Percentiles rank a stretch among this genome's conserved stretches.
Evolutionary conservation across 495 filamentous ascomycete species (phyloP).

Genomic region (Penicillium bialowiezense): DNA sequence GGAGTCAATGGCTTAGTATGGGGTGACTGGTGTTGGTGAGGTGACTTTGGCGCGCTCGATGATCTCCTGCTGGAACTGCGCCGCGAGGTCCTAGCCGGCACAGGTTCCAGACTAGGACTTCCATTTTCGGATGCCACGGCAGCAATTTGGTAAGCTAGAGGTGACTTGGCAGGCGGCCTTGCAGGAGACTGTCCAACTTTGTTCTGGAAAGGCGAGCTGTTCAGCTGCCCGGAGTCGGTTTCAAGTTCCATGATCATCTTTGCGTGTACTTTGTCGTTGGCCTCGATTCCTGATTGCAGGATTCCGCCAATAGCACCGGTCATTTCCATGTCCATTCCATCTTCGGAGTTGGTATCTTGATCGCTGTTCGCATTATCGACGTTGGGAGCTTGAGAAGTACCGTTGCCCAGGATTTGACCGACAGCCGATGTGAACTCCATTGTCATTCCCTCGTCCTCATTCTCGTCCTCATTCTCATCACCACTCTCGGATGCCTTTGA

Average conservation of each 20-base stretch:
- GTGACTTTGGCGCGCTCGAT: constrained; percentile 45
- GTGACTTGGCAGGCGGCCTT: constrained; percentile 27
- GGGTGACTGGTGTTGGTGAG: constrained; percentile 31
- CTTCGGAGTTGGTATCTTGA: constrained; percentile 42
- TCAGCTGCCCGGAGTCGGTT: constrained; percentile 49
- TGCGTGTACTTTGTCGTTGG: constrained; percentile 44
- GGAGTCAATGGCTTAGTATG: constrained; percentile 49
- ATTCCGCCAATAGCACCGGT: constrained; percentile 72
- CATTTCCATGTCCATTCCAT: constrained; percentile 64
- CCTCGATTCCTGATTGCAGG: constrained; percentile 39
- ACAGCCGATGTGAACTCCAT: constrained; percentile 80
- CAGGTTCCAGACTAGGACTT: constrained; percentile 56
- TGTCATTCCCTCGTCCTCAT: constrained; percentile 66
- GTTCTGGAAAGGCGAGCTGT: constrained; percentile 54
- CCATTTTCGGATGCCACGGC: constrained; percentile 55
- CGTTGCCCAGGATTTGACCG: constrained; percentile 57
- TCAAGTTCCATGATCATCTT: constrained; percentile 61
- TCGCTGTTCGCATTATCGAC: constrained; percentile 26
- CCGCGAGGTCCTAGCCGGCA: constrained; percentile 52
- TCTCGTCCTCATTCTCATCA: too few species aligned
- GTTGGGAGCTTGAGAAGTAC: constrained; percentile 25
- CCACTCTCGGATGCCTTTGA: constrained; percentile 38
- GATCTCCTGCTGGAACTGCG: constrained; percentile 41
- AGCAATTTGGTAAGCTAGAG: constrained; percentile 30
- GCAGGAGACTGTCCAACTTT: constrained; percentile 27